Percentiles rank a stretch among this genome's conserved stretches.
Conservation (phyloP, 768 basidiomycete genomes). For the Tremella fuciformis region DNA sequence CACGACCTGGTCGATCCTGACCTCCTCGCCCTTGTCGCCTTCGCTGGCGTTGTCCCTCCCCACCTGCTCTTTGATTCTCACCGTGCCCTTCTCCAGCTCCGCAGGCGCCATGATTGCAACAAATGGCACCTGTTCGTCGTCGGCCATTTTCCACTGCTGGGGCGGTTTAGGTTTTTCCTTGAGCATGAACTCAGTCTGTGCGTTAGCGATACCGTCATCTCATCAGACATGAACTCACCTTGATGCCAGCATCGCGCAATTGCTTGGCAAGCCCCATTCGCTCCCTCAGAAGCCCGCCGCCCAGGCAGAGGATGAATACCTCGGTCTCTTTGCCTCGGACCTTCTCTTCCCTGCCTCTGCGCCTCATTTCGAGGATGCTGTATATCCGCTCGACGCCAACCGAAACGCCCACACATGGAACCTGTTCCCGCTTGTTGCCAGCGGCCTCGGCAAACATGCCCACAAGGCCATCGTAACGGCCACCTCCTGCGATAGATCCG, state of each 20-base stretch:
- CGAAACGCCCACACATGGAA: conserved; percentile 89
- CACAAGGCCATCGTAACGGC: conserved; percentile 92
- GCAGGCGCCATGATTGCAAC: conserved; percentile 85
- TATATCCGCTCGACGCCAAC: conserved; percentile 93
- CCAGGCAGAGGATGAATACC: conserved; percentile 88
- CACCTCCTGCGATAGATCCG: conserved; percentile 98
- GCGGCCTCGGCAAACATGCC: conserved; percentile 75
- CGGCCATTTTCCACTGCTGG: conserved; percentile 83
- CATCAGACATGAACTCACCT: conserved; percentile 58
- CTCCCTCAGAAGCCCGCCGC: conserved; percentile 81
- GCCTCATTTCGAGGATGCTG: conserved; percentile 79
- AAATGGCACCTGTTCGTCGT: conserved; percentile 88
- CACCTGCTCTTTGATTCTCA: conserved; percentile 87
- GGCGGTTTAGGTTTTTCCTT: conserved; percentile 87
- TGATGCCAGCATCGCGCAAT: conserved; percentile 80
- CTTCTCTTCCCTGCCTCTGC: conserved; percentile 58
- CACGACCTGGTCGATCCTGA: conserved; percentile 63
- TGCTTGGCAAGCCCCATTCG: conserved; percentile 74
- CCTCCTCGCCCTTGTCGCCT: conserved; percentile 61
- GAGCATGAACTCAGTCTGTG: conserved; percentile 83
- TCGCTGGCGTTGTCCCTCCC: conserved; percentile 61
- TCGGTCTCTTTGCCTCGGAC: conserved; percentile 86
- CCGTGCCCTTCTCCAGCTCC: conserved; percentile 77
- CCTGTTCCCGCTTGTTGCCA: conserved; percentile 60
- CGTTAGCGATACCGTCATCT: background rate